phyloP scores from a whole-genome alignment of 352 stramenopile genomes.

The Phytopythium helicoides region DNA sequence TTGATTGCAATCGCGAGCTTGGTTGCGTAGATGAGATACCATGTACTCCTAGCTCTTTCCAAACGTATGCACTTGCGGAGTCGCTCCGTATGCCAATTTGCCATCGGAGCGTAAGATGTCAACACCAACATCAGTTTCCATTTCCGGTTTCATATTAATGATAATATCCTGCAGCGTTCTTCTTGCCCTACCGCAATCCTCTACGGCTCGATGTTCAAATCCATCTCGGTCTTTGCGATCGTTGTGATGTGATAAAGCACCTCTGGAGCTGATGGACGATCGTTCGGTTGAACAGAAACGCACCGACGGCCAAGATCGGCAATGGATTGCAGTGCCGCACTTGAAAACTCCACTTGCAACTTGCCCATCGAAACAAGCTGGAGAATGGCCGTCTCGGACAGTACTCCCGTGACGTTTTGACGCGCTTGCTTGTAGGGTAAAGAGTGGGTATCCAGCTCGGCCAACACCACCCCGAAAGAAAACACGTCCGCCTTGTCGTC shows the following conservation, averaged over 20 bases:
- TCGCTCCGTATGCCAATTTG: too few species aligned
- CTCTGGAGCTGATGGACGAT: slow-evolving; percentile 36
- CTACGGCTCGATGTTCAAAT: neutral
- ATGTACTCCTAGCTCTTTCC: too few species aligned
- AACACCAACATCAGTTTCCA: too few species aligned
- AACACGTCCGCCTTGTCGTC: slow-evolving; percentile 49
- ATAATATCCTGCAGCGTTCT: too few species aligned
- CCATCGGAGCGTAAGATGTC: too few species aligned
- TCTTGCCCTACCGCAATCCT: too few species aligned
- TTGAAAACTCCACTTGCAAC: slow-evolving; percentile 34
- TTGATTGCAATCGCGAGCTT: too few species aligned
- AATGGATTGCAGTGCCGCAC: slow-evolving; percentile 17
- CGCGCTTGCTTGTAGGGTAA: slow-evolving; percentile 25
- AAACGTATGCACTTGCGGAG: too few species aligned
- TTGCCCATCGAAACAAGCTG: slow-evolving; percentile 42
- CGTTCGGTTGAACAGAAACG: slow-evolving; percentile 27
- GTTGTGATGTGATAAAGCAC: slow-evolving; percentile 29
- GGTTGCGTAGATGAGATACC: too few species aligned
- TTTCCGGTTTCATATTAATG: too few species aligned
- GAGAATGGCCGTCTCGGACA: slow-evolving; percentile 37
- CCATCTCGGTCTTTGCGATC: slow-evolving; percentile 1
- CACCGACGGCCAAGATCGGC: slow-evolving; percentile 26
- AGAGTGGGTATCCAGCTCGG: slow-evolving; percentile 31
- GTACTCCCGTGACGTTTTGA: slow-evolving; percentile 10
- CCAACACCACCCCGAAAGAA: slow-evolving; percentile 44